Evolutionary conservation across 331 rosid genomes (phyloP), one percentile per base, ranked within the genome.

Genomic region (Quercus tomentella): DNA sequence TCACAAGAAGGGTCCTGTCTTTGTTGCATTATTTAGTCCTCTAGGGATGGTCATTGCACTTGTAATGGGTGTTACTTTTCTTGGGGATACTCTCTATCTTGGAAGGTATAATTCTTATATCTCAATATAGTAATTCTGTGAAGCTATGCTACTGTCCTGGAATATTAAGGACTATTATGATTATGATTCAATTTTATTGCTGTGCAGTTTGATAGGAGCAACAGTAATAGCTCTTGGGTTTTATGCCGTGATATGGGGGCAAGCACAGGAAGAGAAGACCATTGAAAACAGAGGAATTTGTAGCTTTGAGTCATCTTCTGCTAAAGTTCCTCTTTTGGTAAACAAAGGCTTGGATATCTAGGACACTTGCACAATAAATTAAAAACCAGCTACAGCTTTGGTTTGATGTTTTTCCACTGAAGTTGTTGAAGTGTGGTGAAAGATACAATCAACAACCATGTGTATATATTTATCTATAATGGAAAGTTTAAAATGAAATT

Each of bases 161-260:
- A 14, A 10, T 60, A 23, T 60, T 11, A 15, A 60, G 67, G 5
- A 60, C 17, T 60, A 23, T 22, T 16, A 33, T 20, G 11, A 67
- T 35, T 35, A 14, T 67, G 23, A 33, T 67, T 67, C 18, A 33
- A 20, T 18, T 8, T 67, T 7, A 33, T 18, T 17, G 3, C 20
- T 68, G 31, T 68, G 74, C 75, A 87, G 85, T 69, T 23, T 87
- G 66, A 60, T 87, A 63, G 90, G 88, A 70, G 88, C 83, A 11
- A 75, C 28, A 41, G 52, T 70, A 57, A 87, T 84, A 22, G 85
- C 77, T 28, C 18, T 84, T 25, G 88, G 91, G 72, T 84, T 87
- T 77, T 84, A 84, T 79, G 75, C 76, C 25, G 85, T 87, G 61
- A 74, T 84, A 57, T 82, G 91, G 87, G 91, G 84, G 0, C 73